These are phyloP conservation scores for Neofusicoccum cordaticola DNA, from an alignment of 2,329 filamentous ascomycete species.

Conservation along the genomic window DNA sequence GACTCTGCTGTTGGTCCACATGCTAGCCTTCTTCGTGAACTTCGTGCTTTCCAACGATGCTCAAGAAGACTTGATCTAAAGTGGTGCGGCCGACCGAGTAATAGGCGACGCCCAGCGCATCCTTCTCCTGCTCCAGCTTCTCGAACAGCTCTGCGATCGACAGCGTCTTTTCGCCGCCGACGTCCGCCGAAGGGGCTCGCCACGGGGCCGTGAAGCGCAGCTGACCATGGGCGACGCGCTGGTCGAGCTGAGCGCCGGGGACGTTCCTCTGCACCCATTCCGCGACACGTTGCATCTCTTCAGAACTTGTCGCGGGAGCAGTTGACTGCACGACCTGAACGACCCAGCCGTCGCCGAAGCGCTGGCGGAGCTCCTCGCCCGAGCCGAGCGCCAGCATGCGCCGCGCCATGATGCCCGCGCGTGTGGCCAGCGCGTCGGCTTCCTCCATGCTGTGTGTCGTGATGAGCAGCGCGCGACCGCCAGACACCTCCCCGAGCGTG, in stretches of 20 bases:
- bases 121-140: conserved; percentile 65
- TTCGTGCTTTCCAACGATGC: conserved; percentile 63
- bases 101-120: conserved; percentile 70
- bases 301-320: conserved; percentile 68
- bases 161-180: not conserved
- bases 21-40: conserved; percentile 21
- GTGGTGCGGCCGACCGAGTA: conserved; percentile 86
- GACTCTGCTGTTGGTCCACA: too few species aligned
- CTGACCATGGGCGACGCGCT: conserved; percentile 79
- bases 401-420: conserved; percentile 81
- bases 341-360: conserved; percentile 75
- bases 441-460: conserved; percentile 97
- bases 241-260: conserved; percentile 60
- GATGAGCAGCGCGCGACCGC: conserved; percentile 77
- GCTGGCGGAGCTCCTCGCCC: conserved; percentile 66
- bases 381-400: conserved; percentile 83
- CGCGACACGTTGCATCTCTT: conserved; percentile 66
- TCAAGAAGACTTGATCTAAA: conserved; percentile 85
- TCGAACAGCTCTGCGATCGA: conserved; percentile 67
- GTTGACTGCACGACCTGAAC: conserved; percentile 75
- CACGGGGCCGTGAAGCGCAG: conserved; percentile 61
- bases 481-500: conserved; percentile 65
- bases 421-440: conserved; percentile 79
- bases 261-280: conserved; percentile 64
- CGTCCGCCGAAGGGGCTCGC: not conserved